phyloP scores from a whole-genome alignment of 768 basidiomycete genomes.

The Antrodiella citrinella region DNA sequence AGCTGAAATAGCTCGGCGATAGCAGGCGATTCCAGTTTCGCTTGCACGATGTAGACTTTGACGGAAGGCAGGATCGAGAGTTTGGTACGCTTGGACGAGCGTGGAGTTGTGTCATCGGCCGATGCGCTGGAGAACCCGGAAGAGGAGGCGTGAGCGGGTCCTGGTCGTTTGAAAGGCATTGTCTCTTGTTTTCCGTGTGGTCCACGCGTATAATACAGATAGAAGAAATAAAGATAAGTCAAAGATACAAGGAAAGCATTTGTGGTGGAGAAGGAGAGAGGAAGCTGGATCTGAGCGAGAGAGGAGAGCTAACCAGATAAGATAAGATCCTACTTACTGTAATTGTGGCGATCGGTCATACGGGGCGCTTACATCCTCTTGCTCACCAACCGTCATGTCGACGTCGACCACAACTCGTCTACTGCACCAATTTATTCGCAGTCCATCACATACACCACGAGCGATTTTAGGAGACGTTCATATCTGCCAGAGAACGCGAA shows the following conservation, averaged over 20 bases:
- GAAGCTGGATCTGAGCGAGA: no score
- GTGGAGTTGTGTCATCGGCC: conserved; percentile 4
- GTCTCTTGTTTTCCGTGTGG: neutral
- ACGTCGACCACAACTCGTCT: neutral
- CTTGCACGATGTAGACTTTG: conserved; percentile 20
- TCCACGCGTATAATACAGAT: neutral
- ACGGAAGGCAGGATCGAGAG: conserved; percentile 11
- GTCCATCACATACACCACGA: neutral
- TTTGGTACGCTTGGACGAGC: neutral
- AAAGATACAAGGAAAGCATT: no score
- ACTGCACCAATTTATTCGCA: neutral
- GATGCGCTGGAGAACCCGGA: conserved; percentile 9
- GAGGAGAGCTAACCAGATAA: no score
- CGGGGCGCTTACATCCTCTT: neutral
- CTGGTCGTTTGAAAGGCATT: conserved; percentile 21
- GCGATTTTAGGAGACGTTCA: neutral
- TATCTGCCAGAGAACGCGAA: neutral
- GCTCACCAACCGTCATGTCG: neutral
- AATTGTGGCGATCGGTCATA: no score
- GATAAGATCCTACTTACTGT: no score
- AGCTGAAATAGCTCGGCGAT: conserved; percentile 23
- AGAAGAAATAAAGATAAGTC: neutral
- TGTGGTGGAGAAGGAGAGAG: no score
- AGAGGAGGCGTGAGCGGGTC: conserved; percentile 3
- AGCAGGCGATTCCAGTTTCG: conserved; percentile 19